Base-by-base conservation (phyloP, 176 grass and related monocot genomes). In the Typha latifolia region DNA sequence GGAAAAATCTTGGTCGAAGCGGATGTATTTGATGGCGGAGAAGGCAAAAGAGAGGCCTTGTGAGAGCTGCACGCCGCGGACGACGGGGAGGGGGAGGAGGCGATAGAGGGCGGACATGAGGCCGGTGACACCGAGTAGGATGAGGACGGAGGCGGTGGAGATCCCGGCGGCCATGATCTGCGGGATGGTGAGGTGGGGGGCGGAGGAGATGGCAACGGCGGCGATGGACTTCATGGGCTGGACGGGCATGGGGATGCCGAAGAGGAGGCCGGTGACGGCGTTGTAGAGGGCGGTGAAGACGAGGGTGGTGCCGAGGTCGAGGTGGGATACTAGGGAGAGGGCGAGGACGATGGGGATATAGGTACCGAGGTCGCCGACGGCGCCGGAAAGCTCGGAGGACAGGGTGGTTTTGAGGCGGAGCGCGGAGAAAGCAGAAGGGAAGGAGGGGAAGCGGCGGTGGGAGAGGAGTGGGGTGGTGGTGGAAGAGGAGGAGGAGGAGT, bases 221-320 rank as follows among this genome's bases (percentile, higher is more conserved):
- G 90, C 90, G 73, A 95, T 95, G 22, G 90, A 90, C 72, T 95
- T 95, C 90, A 95, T 95, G 4, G 90, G 90, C 75, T 95, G 86
- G n/a, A 95, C 90, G 12, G 90, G 90, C 90, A 95, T 95, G 16
- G 90, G 90, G 75, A 90, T 81, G 71, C 90, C 90, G 70, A 90
- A 95, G 50, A 95, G 82, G 12, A 95, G 3, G 48, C 90, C 90
- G 32, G 83, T 90, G 53, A 80, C 48, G 78, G 85, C 77, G 80
- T 95, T 95, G 74, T 95, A 95, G 80, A 95, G 64, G 22, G 83
- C 90, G 15, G 90, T 95, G 81, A 95, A 95, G 80, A 95, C 81
- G 65, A 90, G 77, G 48, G 90, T 86, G 12, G 90, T 90, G 68
- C 86, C 86, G 2, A 90, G 81, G 80, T 90, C 87, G 4, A 86